Base-by-base conservation (phyloP, 306 rosid species). In the Sindora glabra region DNA sequence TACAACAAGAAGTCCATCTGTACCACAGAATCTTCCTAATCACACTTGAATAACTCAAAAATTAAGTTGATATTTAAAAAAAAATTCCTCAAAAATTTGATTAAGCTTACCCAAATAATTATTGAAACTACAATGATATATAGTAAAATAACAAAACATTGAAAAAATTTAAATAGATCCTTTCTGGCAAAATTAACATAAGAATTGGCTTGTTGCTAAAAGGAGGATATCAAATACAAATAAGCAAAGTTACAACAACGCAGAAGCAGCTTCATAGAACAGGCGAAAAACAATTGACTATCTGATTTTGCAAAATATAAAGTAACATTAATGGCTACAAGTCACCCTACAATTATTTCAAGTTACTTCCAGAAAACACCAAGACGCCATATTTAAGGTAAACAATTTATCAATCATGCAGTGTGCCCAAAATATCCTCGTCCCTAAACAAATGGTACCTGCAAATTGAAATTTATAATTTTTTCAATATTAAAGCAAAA, bases 391-490 rank as follows among this genome's bases (percentile, higher is more conserved):
- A 12, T 53, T 23, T 6, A 12, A 9, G 13, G 11, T 42, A 40
- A 34, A 10, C 18, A 66, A 41, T 34, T 34, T 37, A 38, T 81
- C 77, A 81, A 54, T 71, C 81, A 51, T 41, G 77, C 17, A 81
- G 71, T 33, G 71, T 81, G 9, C 87, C 87, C 77, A 81, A 40
- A 15, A 81, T 74, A 33, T 81, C 87, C 23, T 81, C 87, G 14
- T 81, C 84, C 77, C 87, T 77, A 13, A 65, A 85, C 76, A 61
- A 77, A 74, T 71, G 77, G 17, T 71, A 86, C 84, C 97, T 90
- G 82, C 80, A 70, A n/a, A 57, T 14, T 19, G 30, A 40, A 56
- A 2, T 46, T 52, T 5, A 51, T 29, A 0, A 2, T 13, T 19
- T 4, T 24, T 25, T 5, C 49, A 5, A 10, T 42, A 1, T 5